Evolutionary conservation across 805 yeast genomes (phyloP).

Genomic region (Zygosaccharomyces siamensis): DNA sequence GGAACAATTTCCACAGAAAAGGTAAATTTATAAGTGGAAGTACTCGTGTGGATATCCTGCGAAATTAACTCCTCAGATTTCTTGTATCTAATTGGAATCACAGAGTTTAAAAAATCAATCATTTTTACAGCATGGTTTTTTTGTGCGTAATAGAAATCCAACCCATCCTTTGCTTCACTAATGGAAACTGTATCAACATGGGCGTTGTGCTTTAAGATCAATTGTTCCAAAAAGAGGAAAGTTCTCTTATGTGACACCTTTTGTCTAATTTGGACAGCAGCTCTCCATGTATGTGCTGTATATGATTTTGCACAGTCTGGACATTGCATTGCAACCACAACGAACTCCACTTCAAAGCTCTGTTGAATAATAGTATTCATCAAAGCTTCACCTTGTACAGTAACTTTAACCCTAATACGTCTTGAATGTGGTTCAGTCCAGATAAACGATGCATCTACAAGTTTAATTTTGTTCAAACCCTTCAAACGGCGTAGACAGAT

Average conservation of each 20-base stretch:
- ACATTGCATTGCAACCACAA: constrained; percentile 94
- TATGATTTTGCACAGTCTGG: constrained; percentile 97
- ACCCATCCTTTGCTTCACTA: constrained; percentile 87
- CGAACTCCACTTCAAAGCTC: constrained; percentile 87
- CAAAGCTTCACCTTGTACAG: constrained; percentile 97
- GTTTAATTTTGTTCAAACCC: constrained; percentile 79
- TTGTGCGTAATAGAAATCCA: constrained; percentile 87
- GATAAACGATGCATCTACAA: constrained; percentile 88
- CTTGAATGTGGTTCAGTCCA: constrained; percentile 99
- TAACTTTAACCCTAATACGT: constrained; percentile 82
- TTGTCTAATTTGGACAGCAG: constrained; percentile 95
- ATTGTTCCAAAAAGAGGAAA: constrained; percentile 89
- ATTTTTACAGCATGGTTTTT: constrained; percentile 89
- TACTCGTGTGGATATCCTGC: constrained; percentile 87
- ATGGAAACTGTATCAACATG: constrained; percentile 92
- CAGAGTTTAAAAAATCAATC: constrained; percentile 82
- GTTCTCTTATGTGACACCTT: constrained; percentile 97
- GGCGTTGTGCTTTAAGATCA: constrained; percentile 87
- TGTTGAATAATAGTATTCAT: constrained; percentile 89
- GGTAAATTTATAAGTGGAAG: constrained; percentile 82
- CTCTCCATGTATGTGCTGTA: constrained; percentile 97
- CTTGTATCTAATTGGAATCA: constrained; percentile 77
- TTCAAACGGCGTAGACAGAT: constrained; percentile 81
- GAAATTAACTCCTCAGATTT: constrained; percentile 89
- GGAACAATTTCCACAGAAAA: constrained; percentile 94